These are phyloP conservation scores for Penicillium polonicum DNA, from an alignment of 2,329 filamentous ascomycete species.

Conservation along the genomic window DNA sequence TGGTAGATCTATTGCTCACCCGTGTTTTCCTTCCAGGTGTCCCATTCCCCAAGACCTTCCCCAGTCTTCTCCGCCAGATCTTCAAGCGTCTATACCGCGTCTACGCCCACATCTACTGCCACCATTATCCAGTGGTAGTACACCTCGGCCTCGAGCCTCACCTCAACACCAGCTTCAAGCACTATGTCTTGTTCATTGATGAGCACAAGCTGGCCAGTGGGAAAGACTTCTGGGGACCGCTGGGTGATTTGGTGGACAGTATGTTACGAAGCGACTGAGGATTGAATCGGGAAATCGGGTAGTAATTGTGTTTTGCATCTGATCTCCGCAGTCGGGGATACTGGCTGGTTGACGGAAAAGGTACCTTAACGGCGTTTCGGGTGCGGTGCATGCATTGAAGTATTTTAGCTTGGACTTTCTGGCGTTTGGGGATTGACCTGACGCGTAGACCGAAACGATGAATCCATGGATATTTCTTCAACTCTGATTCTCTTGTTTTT, in stretches of 20 bases:
- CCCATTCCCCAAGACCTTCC: conserved; percentile 91
- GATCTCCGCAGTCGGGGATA: conserved; percentile 2
- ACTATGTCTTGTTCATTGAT: conserved; percentile 97
- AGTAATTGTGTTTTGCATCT: conserved; percentile 10
- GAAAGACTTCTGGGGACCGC: conserved; percentile 94
- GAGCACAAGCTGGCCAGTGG: conserved; percentile 90
- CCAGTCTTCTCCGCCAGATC: conserved; percentile 83
- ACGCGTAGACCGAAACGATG: not conserved
- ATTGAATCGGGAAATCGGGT: not conserved
- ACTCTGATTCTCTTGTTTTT: not conserved
- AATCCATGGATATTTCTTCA: conserved; percentile 2
- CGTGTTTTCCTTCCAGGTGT: conserved; percentile 59
- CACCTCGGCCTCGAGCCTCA: conserved; percentile 95
- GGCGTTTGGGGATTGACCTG: conserved; percentile 10
- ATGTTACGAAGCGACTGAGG: conserved; percentile 88
- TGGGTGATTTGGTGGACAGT: conserved; percentile 94
- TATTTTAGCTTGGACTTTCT: conserved; percentile 9
- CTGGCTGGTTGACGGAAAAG: conserved; percentile 6
- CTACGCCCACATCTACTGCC: conserved; percentile 99
- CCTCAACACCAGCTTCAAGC: conserved; percentile 98
- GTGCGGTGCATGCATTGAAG: conserved; percentile 20
- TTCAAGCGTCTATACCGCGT: conserved; percentile 99
- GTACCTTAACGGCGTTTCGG: conserved; percentile 23
- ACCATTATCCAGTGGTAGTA: conserved; percentile 96
- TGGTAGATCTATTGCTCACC: not conserved